Evolutionary conservation across 768 basidiomycete species (phyloP).

Genomic region (Rhodotorula taiwanensis): DNA sequence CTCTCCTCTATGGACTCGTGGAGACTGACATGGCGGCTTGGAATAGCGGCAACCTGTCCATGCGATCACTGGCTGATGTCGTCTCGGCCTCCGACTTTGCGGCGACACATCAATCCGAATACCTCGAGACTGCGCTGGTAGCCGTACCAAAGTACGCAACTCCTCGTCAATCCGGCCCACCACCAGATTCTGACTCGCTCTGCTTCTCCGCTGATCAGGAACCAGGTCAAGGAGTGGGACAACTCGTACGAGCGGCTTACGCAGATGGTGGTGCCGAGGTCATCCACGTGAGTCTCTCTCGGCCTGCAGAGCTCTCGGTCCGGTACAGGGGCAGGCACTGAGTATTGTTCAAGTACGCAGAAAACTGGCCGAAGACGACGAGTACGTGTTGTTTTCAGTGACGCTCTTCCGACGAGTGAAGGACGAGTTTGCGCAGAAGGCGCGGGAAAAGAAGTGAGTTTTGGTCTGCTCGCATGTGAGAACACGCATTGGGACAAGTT

Average conservation of each 20-base stretch:
- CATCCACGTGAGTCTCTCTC: conserved; percentile 59
- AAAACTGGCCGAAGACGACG: conserved; percentile 72
- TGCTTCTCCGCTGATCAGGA: conserved; percentile 56
- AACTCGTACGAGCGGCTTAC: conserved; percentile 78
- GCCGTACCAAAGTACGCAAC: conserved; percentile 96
- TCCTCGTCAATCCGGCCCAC: too few relatives aligned
- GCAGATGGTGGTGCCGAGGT: conserved; percentile 86
- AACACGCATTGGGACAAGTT: too few relatives aligned
- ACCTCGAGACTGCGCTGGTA: conserved; percentile 82
- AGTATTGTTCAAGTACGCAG: conserved; percentile 46
- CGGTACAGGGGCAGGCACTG: background rate
- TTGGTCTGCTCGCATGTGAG: too few relatives aligned
- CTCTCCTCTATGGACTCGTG: too few relatives aligned
- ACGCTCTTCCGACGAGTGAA: conserved; percentile 84
- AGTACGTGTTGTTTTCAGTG: conserved; percentile 75
- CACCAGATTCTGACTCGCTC: background rate
- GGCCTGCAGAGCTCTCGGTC: background rate
- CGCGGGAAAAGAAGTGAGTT: conserved; percentile 74
- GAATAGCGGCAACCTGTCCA: conserved; percentile 84
- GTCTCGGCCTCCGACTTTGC: conserved; percentile 76
- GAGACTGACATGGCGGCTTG: background rate
- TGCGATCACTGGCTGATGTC: conserved; percentile 74
- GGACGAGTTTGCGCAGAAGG: conserved; percentile 88
- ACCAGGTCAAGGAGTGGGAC: conserved; percentile 78
- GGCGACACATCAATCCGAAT: conserved; percentile 65